A percentile compares a stretch with the other conserved stretches of the same genome.
Evolutionary conservation across 768 basidiomycete genomes (phyloP).

Genomic region (Lentinula aciculospora): DNA sequence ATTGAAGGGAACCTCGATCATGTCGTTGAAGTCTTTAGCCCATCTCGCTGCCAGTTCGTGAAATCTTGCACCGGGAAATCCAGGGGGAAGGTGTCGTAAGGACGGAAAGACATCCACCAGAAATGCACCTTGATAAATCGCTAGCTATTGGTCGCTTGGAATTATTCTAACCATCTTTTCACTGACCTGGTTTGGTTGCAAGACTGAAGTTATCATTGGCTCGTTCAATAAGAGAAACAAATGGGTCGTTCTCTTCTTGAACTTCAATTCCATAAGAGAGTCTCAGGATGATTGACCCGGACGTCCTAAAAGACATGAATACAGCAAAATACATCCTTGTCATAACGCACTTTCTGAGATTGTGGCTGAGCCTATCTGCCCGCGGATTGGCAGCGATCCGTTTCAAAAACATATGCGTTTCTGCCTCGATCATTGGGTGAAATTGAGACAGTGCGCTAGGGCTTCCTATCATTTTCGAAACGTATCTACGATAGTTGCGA

Average conservation of each 20-base stretch:
- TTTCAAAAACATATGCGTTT: constrained; percentile 31
- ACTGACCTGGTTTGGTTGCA: constrained; percentile 42
- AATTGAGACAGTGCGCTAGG: constrained; percentile 22
- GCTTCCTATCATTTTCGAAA: constrained; percentile 36
- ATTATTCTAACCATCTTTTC: not conserved
- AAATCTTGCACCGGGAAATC: constrained; percentile 54
- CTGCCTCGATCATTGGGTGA: constrained; percentile 25
- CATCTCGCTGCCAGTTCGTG: constrained; percentile 37
- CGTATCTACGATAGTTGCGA: constrained; percentile 37
- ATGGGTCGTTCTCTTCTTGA: constrained; percentile 43
- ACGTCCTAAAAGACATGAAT: constrained; percentile 25
- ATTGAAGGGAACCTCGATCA: constrained; percentile 38
- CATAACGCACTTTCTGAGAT: constrained; percentile 36
- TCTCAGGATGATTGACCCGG: constrained; percentile 48
- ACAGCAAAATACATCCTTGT: not conserved
- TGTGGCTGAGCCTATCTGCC: constrained; percentile 19
- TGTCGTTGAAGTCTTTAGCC: constrained; percentile 29
- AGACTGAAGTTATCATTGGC: constrained; percentile 48
- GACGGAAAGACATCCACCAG: constrained; percentile 35
- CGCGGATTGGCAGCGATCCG: constrained; percentile 24
- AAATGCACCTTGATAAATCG: constrained; percentile 31
- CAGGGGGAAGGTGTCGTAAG: constrained; percentile 45
- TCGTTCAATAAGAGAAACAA: constrained; percentile 42
- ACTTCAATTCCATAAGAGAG: constrained; percentile 55
- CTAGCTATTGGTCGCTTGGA: not conserved